Evolutionary conservation across 495 filamentous ascomycete species (phyloP).

Genomic region (Penicillium tannophilum): DNA sequence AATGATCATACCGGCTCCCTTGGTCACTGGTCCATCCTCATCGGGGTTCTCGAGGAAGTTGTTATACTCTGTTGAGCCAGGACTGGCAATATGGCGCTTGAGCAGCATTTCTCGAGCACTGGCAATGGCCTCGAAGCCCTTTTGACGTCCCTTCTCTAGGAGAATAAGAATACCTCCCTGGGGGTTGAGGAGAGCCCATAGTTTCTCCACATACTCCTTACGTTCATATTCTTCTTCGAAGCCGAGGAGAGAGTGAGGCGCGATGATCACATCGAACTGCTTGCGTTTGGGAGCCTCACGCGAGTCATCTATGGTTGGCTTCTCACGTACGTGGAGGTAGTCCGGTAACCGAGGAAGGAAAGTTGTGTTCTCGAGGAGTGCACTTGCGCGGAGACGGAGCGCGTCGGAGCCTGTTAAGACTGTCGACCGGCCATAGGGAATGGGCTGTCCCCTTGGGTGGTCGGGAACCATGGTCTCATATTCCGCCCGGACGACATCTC

Average conservation of each 20-base stretch:
- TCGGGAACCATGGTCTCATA: conserved; percentile 64
- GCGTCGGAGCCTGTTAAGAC: conserved; percentile 63
- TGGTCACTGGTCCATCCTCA: conserved; percentile 41
- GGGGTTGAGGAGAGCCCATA: conserved; percentile 84
- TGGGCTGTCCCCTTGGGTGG: conserved; percentile 36
- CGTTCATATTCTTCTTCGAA: conserved; percentile 72
- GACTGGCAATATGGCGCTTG: conserved; percentile 70
- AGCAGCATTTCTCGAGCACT: conserved; percentile 78
- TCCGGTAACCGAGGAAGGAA: conserved; percentile 95
- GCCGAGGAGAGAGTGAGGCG: conserved; percentile 77
- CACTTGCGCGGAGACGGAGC: conserved; percentile 74
- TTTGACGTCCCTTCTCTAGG: conserved; percentile 87
- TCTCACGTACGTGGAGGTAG: conserved; percentile 64
- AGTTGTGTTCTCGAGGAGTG: conserved; percentile 81
- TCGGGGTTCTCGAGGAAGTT: conserved; percentile 39
- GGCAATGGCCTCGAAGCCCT: conserved; percentile 90
- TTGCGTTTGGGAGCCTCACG: conserved; percentile 62
- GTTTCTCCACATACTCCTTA: conserved; percentile 75
- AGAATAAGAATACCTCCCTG: conserved; percentile 86
- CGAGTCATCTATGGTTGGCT: conserved; percentile 47
- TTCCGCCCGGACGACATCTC: conserved; percentile 77
- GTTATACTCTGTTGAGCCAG: conserved; percentile 52
- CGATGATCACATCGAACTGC: conserved; percentile 86
- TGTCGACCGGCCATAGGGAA: conserved; percentile 60
- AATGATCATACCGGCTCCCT: conserved; percentile 86